Base-by-base conservation (phyloP, 148 eudicot genomes). In the Talinum fruticosum region DNA sequence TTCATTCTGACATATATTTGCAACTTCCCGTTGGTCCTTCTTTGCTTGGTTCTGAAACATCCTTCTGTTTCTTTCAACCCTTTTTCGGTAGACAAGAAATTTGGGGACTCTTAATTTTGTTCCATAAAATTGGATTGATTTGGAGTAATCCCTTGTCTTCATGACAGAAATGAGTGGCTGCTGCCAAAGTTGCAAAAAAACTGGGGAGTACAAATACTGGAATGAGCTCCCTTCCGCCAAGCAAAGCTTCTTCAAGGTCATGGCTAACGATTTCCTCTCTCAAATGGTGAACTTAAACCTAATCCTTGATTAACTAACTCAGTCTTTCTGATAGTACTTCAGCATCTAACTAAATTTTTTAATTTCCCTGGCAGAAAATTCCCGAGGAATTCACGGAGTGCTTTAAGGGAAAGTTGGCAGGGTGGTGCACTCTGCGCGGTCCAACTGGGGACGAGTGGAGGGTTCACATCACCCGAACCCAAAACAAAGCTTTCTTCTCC, bases 201-300 rank as follows among this genome's bases (percentile, higher is more conserved):
- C 18, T 26, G 69, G 51, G 26, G n/a, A 29, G 51, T 30, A 13
- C 33, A 47, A 37, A 2, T 76, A 76, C 34, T 76, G 83, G 83
- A 19, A 67, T 14, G 75, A 72, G 70, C 12, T 36, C 44, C 59
- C 70, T 12, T n/a, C 23, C 30, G 45, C 37, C 19, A 44, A 70
- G 19, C 74, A 67, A 5, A 30, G 33, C 7, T 82, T 82, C 78
- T 67, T 73, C 64, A 82, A 67, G 65, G 21, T 72, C 15, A 77
- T 78, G 81, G n/a, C 54, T 2, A 37, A 38, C 10, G n/a, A n/a
- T n/a, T n/a, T n/a, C n/a, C n/a, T n/a, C n/a, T n/a, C n/a, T n/a
- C 30, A 73, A 37, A 34, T 82, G 77, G 81, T 82, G 12, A 41
- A 10, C 12, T 41, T 41, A 41, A 41, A 14, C 47, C 8, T 41